Conservation (phyloP, 495 filamentous ascomycete genomes). For the Neurospora sp. region DNA sequence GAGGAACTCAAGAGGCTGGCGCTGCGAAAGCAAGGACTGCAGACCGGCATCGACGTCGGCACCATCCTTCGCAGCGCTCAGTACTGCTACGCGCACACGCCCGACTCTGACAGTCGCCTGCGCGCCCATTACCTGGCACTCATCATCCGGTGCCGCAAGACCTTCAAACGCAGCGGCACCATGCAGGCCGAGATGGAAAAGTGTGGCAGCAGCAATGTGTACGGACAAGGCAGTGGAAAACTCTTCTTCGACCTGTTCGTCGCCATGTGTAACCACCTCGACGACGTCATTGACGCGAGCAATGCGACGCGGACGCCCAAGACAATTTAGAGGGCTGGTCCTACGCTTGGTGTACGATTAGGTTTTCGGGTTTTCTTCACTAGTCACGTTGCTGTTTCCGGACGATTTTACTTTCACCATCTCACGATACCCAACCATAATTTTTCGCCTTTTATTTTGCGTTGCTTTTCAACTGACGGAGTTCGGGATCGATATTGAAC, state of each 20-base stretch:
- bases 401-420: constrained; percentile 27
- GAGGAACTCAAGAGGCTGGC: constrained; percentile 79
- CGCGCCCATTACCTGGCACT: constrained; percentile 91
- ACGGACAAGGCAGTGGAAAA: constrained; percentile 56
- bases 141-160: constrained; percentile 86
- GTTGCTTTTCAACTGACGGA: not conserved
- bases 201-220: constrained; percentile 27
- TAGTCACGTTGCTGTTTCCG: not conserved
- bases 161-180: constrained; percentile 90
- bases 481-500: not conserved
- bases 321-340: constrained; percentile 32
- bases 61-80: constrained; percentile 83
- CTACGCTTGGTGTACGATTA: constrained; percentile 9
- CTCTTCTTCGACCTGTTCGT: constrained; percentile 97
- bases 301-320: constrained; percentile 33
- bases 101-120: constrained; percentile 77
- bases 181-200: constrained; percentile 97
- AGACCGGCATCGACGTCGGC: constrained; percentile 70
- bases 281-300: constrained; percentile 66
- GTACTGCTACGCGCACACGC: constrained; percentile 89
- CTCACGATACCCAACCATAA: constrained; percentile 36
- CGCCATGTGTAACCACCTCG: constrained; percentile 92
- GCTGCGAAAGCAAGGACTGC: constrained; percentile 86
- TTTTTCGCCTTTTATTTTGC: not conserved
- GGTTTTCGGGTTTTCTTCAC: constrained; percentile 12